A percentile compares a stretch with the other conserved stretches of the same genome.
Evolutionary conservation across 345 rosid species (phyloP).

Genomic region (Erucastrum elatum): DNA sequence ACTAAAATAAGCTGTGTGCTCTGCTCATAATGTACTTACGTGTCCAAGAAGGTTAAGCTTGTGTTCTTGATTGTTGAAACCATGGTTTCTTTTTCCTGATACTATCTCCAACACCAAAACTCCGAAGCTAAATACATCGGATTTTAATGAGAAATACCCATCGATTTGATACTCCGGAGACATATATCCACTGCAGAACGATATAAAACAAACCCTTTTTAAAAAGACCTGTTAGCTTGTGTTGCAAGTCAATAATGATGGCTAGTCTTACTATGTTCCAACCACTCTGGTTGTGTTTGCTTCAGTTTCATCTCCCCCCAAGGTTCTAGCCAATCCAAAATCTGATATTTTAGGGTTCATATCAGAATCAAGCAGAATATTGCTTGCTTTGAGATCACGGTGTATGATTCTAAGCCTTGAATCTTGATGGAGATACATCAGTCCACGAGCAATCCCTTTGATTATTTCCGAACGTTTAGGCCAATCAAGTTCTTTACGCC

Average conservation of each 20-base stretch:
- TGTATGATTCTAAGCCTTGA: constrained; percentile 42
- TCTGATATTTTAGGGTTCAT: constrained; percentile 42
- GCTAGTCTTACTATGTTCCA: constrained; percentile 41
- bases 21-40: constrained; percentile 47
- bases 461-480: constrained; percentile 33
- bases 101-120: constrained; percentile 39
- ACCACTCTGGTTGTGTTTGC: constrained; percentile 38
- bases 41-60: constrained; percentile 71
- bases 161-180: constrained; percentile 40
- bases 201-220: background rate
- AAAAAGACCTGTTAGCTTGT: background rate
- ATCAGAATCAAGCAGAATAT: constrained; percentile 37
- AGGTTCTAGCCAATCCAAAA: constrained; percentile 43
- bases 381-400: constrained; percentile 42
- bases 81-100: constrained; percentile 39
- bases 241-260: constrained; percentile 14
- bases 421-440: constrained; percentile 47
- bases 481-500: constrained; percentile 33
- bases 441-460: constrained; percentile 40
- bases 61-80: constrained; percentile 34
- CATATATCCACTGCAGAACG: constrained; percentile 38
- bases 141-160: constrained; percentile 39
- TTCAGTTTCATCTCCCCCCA: constrained; percentile 42
- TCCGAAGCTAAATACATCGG: constrained; percentile 42
- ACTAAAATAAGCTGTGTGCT: background rate